Evolutionary conservation across 164 flowering plant genomes (phyloP), one percentile per base, ranked within the genome.

Genomic region (Vitis rotundifolia): DNA sequence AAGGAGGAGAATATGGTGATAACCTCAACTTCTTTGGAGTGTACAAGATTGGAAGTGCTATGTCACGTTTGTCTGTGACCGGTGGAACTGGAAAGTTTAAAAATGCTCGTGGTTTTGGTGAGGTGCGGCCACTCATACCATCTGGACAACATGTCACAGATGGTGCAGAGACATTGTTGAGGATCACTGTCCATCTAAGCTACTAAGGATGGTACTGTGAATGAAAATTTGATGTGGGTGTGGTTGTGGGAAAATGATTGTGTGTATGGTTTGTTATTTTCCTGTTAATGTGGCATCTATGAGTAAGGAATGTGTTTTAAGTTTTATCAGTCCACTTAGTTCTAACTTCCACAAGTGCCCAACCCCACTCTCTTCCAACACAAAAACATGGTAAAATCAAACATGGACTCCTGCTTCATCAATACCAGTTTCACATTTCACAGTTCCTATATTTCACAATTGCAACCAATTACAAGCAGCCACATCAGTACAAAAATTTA

Each of bases 61-160:
- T 85, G 82, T 88, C 94, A 1, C 80, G 80, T 14, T 63, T 91
- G 64, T 88, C 94, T 2, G 83, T 92, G 54, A 92, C 96, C 0
- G 87, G 98, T 1, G 98, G 98, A 9, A 91, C 94, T 0, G 93
- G 96, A 2, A 92, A 85, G 86, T 92, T 83, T 60, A 87, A 87
- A 82, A 82, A 88, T 71, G 91, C 92, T 5, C 68, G 76, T 52
- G 96, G 98, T 28, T 78, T 85, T 63, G 98, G 91, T 0, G 96
- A 92, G 76, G 68, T 92, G 9, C 71, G 91, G 58, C 72, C 89
- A 3, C 88, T 91, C 14, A 73, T 88, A 28, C 89, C 96, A 11
- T 52, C 90, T 5, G 94, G 94, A 3, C 94, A 88, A 68, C 80
- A 66, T 49, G 84, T 84, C 13, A 72, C 74, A 9, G 92, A 85